Base-by-base conservation (phyloP, 805 yeast species). In the Metahyphopichia silvanorum region DNA sequence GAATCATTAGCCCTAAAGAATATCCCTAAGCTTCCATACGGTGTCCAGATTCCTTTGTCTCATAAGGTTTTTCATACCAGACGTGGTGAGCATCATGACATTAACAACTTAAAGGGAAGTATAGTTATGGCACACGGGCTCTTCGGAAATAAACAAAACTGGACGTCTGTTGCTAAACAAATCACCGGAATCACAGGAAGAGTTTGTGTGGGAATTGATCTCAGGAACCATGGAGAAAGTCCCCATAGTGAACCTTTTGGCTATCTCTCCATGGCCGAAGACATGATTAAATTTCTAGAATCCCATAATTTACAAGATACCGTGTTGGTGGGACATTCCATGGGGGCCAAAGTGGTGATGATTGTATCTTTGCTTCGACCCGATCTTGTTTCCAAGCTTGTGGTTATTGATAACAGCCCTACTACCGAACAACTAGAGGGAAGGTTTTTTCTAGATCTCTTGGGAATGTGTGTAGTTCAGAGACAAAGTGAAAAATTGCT, bases 271-370 rank as follows among this genome's bases (percentile, higher is more conserved):
- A 46, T 74, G 58, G 65, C 72, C 2, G 38, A 48, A 4, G 82
- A 76, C 45, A 56, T 74, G 3, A 46, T 57, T 3, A 42, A 48
- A 24, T 64, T 64, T 31, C 40, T 74, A 2, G 41, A 57, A 21
- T 14, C 13, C 6, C 27, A 16, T 4, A 14, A 37, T 1, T 43
- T 54, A 44, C 27, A 35, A 7, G 27, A 44, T 4, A 51, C 43
- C 13, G 37, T 57, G 2, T 41, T 62, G 17, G 53, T 65, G 14
- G 83, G 84, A 0, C 80, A 73, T 46, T 76, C 80, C 13, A 69
- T 78, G 75, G 85, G 85, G 1, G 82, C 79, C 4, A 77, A 76
- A 44, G 66, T 72, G 1, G 75, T 74, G 0, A 66, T 78, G 70
- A 34, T 67, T 29, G 62, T 65, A 1, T 54, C 74, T 0, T 46